Evolutionary conservation across 2,329 filamentous ascomycete genomes (phyloP), one percentile per base, ranked within the genome.

Genomic region (Grosmannia huntii): DNA sequence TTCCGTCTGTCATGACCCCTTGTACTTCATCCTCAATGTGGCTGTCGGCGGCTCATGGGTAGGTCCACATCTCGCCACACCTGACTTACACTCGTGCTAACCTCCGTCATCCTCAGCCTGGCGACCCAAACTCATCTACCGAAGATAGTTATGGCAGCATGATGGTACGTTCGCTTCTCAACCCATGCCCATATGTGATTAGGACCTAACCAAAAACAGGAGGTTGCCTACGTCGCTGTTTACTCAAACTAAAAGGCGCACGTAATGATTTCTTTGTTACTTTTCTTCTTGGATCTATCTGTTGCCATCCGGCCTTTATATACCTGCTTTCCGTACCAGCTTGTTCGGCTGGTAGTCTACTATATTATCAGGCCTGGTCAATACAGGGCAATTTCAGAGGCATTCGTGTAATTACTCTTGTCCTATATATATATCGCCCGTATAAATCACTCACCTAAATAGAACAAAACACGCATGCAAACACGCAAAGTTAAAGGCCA

Each of bases 21-120:
- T 76, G 58, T 78, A 72, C 63, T 66, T 80, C 53, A 72, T 81
- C 56, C 68, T 81, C 52, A 81, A 81, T 60, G 69, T 81, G 4
- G 78, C 78, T 57, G 72, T 81, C 46, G 78, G 78, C n/a, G 78
- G 78, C 48, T 67, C 69, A 60, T 44, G 31, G 64, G 77, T 77
- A 70, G 66, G 76, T 73, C 33, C 9, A 11, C 12, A 1, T 41
- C 28, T 51, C 19, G 4, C 4, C 19, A 5, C 23, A 14, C 28
- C 23, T 28, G 6, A 7, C 36, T 25, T 9, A 5, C 23, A 11
- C 51, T 38, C 9, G 10, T 12, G 14, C 38, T 16, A 33, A 19
- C 3, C 49, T 16, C 58, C 59, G 38, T 41, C 33, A 5, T 27
- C 11, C 25, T 0, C n/a, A 23, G 38, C 48, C 62, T 74, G 78